Conservation (phyloP, 148 eudicot species). For the Nepenthes mirabilis region DNA sequence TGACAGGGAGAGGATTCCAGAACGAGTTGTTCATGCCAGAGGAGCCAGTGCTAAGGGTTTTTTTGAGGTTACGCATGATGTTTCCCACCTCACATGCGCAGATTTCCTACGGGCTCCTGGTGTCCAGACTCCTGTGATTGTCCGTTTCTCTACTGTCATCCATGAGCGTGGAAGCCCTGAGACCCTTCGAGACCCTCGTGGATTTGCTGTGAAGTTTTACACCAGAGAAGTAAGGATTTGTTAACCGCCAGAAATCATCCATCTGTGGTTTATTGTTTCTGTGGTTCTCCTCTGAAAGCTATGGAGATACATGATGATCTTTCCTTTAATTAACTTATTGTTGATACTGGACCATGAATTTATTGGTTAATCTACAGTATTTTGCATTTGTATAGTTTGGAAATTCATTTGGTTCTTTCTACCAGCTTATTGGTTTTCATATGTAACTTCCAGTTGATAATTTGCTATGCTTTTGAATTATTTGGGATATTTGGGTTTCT, state of each 20-base stretch:
- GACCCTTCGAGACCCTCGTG: conserved; percentile 80
- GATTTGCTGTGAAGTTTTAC: conserved; percentile 85
- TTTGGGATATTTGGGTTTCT: too few relatives aligned
- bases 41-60: conserved; percentile 64
- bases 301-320: not conserved
- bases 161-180: conserved; percentile 97
- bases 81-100: conserved; percentile 67
- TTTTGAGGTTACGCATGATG: conserved; percentile 73
- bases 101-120: conserved; percentile 84
- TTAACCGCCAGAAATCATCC: not conserved
- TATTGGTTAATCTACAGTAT: too few relatives aligned
- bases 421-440: conserved; percentile 3
- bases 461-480: too few relatives aligned
- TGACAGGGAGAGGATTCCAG: conserved; percentile 64
- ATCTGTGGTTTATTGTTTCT: not conserved
- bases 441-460: too few relatives aligned
- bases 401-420: too few relatives aligned
- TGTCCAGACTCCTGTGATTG: conserved; percentile 84
- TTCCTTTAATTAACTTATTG: too few relatives aligned
- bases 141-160: conserved; percentile 84
- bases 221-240: conserved; percentile 61
- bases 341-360: too few relatives aligned
- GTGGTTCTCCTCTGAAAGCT: not conserved
- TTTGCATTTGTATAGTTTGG: too few relatives aligned
- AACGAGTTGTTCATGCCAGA: conserved; percentile 71